These are phyloP conservation scores for Domatiomyces catenatus DNA, from an alignment of 2,329 filamentous ascomycete genomes.

Conservation along the genomic window DNA sequence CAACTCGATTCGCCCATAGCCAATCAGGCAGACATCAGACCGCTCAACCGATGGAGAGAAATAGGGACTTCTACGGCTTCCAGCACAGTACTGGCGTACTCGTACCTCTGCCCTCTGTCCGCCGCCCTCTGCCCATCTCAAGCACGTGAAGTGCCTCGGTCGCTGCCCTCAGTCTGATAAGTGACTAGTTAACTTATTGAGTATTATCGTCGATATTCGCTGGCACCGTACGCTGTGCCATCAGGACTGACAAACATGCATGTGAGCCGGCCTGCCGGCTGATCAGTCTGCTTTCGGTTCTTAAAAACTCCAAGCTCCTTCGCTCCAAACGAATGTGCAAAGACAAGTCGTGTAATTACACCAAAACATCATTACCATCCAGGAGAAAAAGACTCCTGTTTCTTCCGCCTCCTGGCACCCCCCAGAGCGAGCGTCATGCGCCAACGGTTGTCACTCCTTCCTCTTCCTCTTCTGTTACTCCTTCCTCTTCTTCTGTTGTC, in stretches of 20 bases:
- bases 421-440: background rate
- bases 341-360: background rate
- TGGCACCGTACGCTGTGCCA: background rate
- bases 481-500: too few species aligned
- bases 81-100: too few species aligned
- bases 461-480: too few species aligned
- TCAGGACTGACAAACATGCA: background rate
- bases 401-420: background rate
- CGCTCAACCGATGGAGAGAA: background rate
- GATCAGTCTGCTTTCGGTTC: background rate
- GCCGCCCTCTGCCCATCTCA: background rate
- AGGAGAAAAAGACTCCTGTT: background rate
- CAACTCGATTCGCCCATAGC: background rate
- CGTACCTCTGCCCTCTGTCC: too few species aligned
- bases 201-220: background rate
- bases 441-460: background rate
- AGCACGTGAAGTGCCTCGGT: background rate
- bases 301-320: background rate
- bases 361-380: background rate
- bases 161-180: background rate
- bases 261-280: background rate
- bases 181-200: background rate
- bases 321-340: background rate
- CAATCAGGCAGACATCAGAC: background rate
- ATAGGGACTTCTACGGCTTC: background rate